phyloP scores from a whole-genome alignment of 176 grass and related monocot genomes.

The Avena eriantha region DNA sequence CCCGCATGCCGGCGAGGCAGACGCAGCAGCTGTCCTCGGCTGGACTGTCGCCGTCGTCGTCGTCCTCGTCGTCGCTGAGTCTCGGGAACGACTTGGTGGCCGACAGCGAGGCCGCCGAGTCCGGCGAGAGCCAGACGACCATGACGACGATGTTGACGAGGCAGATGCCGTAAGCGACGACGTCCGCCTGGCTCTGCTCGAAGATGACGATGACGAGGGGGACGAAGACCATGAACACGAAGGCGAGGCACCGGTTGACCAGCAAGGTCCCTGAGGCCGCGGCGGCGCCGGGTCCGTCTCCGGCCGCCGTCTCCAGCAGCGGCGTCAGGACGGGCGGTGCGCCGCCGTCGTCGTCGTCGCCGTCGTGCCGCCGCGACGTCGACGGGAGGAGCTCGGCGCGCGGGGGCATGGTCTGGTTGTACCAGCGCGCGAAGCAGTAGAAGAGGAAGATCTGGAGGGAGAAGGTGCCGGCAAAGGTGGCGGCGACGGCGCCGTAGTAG shows the following conservation, averaged over 20 bases:
- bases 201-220: conserved; percentile 65
- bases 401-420: conserved; percentile 28
- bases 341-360: background rate
- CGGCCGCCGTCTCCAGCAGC: conserved; percentile 12
- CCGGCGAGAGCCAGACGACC: conserved; percentile 64
- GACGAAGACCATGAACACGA: conserved; percentile 62
- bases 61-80: conserved; percentile 61
- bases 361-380: conserved; percentile 9
- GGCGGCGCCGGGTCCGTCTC: background rate
- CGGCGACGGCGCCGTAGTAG: conserved; percentile 52
- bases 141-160: conserved; percentile 62
- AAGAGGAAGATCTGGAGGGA: conserved; percentile 67
- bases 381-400: conserved; percentile 18
- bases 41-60: background rate
- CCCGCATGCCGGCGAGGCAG: conserved; percentile 65
- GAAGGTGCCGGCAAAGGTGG: conserved; percentile 57
- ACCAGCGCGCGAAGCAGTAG: conserved; percentile 68
- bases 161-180: conserved; percentile 60
- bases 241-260: conserved; percentile 50
- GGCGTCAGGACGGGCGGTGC: conserved; percentile 49
- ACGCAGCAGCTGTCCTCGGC: conserved; percentile 56
- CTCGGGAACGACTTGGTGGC: conserved; percentile 55
- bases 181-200: conserved; percentile 66
- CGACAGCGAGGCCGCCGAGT: conserved; percentile 28
- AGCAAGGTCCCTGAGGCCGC: conserved; percentile 8